Conservation (phyloP, 139 green algal species). For the Volvox reticuliferus region DNA sequence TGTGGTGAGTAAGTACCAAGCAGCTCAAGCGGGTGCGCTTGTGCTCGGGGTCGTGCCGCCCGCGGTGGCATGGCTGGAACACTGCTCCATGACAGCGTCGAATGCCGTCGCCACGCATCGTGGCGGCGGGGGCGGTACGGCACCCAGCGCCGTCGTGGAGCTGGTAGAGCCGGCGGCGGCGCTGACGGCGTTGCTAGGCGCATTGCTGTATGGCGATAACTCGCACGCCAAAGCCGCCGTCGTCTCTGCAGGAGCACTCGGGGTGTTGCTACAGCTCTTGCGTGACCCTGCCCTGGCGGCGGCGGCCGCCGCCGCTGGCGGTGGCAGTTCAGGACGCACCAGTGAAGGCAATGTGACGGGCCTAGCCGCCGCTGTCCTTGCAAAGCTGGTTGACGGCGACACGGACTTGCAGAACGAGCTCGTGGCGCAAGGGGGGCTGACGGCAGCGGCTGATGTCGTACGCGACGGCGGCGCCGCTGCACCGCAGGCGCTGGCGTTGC, state of each 20-base stretch:
- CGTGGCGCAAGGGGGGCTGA: slow-evolving; percentile 52
- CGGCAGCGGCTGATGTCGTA: slow-evolving; percentile 3
- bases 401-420: slow-evolving; percentile 65
- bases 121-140: background rate
- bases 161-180: background rate
- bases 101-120: background rate
- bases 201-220: slow-evolving; percentile 24
- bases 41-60: background rate
- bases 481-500: slow-evolving; percentile 36
- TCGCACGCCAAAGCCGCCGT: background rate
- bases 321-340: background rate
- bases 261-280: slow-evolving; percentile 51
- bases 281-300: background rate
- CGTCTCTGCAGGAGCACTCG: slow-evolving; percentile 26
- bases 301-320: background rate
- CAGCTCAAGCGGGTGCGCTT: background rate
- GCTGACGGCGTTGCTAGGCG: slow-evolving; percentile 21
- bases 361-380: slow-evolving; percentile 31
- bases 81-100: background rate
- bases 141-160: background rate
- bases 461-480: background rate
- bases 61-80: background rate
- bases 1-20: background rate
- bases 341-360: background rate
- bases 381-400: slow-evolving; percentile 36